Conservation (phyloP, 208 protist genomes). For the Leishmania arabica region DNA sequence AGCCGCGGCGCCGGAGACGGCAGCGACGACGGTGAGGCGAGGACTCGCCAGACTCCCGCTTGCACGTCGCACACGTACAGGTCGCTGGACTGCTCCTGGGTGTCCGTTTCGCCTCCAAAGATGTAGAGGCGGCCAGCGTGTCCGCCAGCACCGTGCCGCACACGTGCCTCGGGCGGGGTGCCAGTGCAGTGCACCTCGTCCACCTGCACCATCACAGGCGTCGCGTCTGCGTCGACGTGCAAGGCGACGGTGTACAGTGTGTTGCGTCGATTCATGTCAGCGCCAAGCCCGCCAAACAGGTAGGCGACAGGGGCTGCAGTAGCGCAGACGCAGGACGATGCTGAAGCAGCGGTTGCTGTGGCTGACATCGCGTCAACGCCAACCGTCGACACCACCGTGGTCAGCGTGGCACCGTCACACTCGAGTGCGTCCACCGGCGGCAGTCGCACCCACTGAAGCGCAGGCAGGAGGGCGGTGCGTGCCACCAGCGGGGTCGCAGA, state of each 20-base stretch:
- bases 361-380: background rate
- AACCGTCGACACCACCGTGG: slow-evolving; percentile 17
- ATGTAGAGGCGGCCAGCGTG: slow-evolving; percentile 42
- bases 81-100: slow-evolving; percentile 51
- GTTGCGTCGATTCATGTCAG: slow-evolving; percentile 42
- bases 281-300: slow-evolving; percentile 79
- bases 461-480: slow-evolving; percentile 24
- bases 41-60: slow-evolving; percentile 42
- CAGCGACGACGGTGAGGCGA: slow-evolving; percentile 25
- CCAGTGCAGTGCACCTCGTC: slow-evolving; percentile 35
- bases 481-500: slow-evolving; percentile 37
- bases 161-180: slow-evolving; percentile 45
- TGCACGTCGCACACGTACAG: slow-evolving; percentile 38
- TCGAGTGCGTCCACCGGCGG: slow-evolving; percentile 33
- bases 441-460: slow-evolving; percentile 43
- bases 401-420: slow-evolving; percentile 65
- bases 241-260: slow-evolving; percentile 29
- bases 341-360: background rate
- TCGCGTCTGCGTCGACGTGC: slow-evolving; percentile 2
- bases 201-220: slow-evolving; percentile 11
- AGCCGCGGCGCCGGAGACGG: slow-evolving; percentile 45
- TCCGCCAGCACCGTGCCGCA: slow-evolving; percentile 47
- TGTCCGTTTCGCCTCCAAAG: slow-evolving; percentile 70
- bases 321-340: background rate
- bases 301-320: slow-evolving; percentile 31